Conservation (phyloP, 371 early-diverging fungal species). For the Smittium mucronatum region DNA sequence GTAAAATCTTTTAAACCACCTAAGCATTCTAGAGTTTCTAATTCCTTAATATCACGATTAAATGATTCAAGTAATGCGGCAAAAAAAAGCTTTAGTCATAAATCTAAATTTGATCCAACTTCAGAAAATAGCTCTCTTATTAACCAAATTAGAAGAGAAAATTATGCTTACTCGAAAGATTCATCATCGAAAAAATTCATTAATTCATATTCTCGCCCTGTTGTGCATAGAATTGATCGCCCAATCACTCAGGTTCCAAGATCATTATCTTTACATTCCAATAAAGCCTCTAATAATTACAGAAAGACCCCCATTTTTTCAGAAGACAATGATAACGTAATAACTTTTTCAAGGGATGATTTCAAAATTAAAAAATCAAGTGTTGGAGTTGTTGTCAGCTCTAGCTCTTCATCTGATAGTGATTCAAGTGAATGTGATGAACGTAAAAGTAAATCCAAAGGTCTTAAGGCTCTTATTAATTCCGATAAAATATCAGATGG, state of each 20-base stretch:
- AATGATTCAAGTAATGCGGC: neutral
- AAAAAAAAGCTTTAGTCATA: neutral
- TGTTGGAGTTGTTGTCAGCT: neutral
- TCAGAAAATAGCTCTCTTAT: neutral
- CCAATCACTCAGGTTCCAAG: neutral
- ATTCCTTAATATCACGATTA: neutral
- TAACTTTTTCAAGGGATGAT: slow-evolving; percentile 5
- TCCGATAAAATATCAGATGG: neutral
- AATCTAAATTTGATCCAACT: neutral
- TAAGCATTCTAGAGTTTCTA: neutral
- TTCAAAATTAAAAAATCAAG: slow-evolving; percentile 1
- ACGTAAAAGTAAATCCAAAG: neutral
- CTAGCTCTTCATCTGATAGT: slow-evolving; percentile 3
- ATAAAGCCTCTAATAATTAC: neutral
- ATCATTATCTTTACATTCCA: slow-evolving; percentile 6
- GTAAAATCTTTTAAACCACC: neutral
- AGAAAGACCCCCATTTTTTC: neutral
- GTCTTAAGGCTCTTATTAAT: neutral
- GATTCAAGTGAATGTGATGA: slow-evolving; percentile 2
- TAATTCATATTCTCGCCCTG: too few species aligned
- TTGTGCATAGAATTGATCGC: neutral
- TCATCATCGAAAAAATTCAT: neutral
- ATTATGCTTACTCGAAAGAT: neutral
- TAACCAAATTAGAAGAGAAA: neutral
- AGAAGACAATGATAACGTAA: slow-evolving; percentile 1